Conservation (phyloP, 2,329 filamentous ascomycete species). For the Penicillium palitans region DNA sequence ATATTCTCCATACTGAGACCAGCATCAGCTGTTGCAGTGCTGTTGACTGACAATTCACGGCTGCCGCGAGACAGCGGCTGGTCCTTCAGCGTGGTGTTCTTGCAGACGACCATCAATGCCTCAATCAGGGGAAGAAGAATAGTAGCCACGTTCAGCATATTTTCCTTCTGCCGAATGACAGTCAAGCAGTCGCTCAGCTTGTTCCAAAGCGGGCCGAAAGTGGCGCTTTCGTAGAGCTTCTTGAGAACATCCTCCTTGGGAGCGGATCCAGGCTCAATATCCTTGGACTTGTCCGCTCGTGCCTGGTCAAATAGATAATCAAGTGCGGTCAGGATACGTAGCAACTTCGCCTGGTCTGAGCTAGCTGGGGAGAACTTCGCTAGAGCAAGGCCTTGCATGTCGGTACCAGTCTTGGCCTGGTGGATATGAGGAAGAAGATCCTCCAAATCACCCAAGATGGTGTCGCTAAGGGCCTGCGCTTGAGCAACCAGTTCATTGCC, state of each 20-base stretch:
- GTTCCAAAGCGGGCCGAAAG: slow-evolving; percentile 87
- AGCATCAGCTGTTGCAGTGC: slow-evolving; percentile 69
- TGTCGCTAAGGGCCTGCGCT: slow-evolving; percentile 78
- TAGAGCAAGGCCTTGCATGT: slow-evolving; percentile 91
- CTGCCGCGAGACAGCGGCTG: slow-evolving; percentile 51
- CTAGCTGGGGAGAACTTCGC: slow-evolving; percentile 94
- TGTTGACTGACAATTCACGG: slow-evolving; percentile 72
- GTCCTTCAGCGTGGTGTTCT: slow-evolving; percentile 85
- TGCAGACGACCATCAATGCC: slow-evolving; percentile 98
- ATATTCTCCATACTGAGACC: slow-evolving; percentile 72
- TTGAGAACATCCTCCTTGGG: slow-evolving; percentile 83
- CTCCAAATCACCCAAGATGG: slow-evolving; percentile 80
- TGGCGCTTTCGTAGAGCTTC: slow-evolving; percentile 84
- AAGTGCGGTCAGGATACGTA: slow-evolving; percentile 87
- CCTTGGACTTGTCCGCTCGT: slow-evolving; percentile 55
- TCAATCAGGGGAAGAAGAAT: slow-evolving; percentile 94
- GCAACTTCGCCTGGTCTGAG: slow-evolving; percentile 93
- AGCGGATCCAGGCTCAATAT: slow-evolving; percentile 55
- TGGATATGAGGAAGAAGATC: slow-evolving; percentile 84
- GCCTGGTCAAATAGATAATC: slow-evolving; percentile 94
- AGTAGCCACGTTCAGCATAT: slow-evolving; percentile 95
- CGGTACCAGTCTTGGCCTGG: slow-evolving; percentile 82
- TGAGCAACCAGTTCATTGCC: slow-evolving; percentile 90
- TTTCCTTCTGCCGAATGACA: slow-evolving; percentile 86
- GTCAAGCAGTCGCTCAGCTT: slow-evolving; percentile 86